These are phyloP conservation scores for Medicago arabica DNA, from an alignment of 306 rosid species.

Conservation along the genomic window DNA sequence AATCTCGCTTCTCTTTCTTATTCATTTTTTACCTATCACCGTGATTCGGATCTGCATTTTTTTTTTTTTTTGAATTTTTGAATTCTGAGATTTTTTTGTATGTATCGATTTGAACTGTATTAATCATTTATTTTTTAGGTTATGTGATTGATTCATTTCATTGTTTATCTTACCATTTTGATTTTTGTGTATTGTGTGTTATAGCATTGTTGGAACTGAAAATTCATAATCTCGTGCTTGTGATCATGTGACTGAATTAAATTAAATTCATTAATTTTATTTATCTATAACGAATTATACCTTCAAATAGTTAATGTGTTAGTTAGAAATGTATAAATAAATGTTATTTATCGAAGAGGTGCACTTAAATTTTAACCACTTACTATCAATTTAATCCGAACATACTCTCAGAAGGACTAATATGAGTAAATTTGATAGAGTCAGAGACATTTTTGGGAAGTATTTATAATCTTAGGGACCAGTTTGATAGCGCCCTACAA, in stretches of 20 bases:
- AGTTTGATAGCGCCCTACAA: no score
- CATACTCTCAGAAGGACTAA: no score
- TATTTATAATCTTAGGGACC: no score
- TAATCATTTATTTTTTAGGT: neutral
- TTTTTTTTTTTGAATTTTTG: neutral
- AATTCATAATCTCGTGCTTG: constrained; percentile 3
- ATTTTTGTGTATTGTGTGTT: neutral
- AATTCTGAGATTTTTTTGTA: neutral
- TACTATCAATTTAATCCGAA: no score
- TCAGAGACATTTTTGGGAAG: no score
- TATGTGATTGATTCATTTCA: neutral
- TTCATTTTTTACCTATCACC: neutral
- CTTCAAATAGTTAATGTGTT: constrained; percentile 7
- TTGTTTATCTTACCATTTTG: neutral
- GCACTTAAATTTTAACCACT: neutral
- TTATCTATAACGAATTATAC: neutral
- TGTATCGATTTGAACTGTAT: neutral
- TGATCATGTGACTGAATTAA: constrained; percentile 13
- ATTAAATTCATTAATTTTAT: neutral
- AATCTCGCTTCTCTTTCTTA: neutral
- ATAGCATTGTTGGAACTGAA: neutral
- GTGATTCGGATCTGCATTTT: neutral
- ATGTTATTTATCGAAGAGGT: neutral
- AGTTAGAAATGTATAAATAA: neutral
- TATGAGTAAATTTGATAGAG: no score